A percentile compares a stretch with the other conserved stretches of the same genome.
These are phyloP conservation scores for Daldinia bambusicola DNA, from an alignment of 495 filamentous ascomycete genomes.

Conservation along the genomic window DNA sequence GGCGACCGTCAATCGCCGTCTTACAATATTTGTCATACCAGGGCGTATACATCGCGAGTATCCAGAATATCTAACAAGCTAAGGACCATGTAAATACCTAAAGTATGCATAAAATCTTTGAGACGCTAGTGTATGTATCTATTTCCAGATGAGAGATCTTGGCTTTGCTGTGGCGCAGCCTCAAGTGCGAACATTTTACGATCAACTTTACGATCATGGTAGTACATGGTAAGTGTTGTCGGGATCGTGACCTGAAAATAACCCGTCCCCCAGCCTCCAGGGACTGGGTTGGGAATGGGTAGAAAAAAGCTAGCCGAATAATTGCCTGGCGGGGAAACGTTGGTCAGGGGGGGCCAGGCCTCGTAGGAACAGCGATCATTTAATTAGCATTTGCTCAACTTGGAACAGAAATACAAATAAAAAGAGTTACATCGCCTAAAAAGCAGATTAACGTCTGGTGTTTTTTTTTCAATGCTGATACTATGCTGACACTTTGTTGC, in stretches of 20 bases:
- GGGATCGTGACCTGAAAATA: constrained; percentile 24
- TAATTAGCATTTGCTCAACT: constrained; percentile 29
- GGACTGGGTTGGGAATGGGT: background rate
- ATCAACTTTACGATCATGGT: constrained; percentile 2
- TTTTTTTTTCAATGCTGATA: constrained; percentile 10
- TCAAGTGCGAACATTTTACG: constrained; percentile 2
- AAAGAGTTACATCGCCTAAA: constrained; percentile 36
- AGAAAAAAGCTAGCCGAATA: background rate
- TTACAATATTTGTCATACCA: constrained; percentile 16
- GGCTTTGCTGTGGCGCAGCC: constrained; percentile 29
- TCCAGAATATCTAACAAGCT: background rate
- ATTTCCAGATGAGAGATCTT: constrained; percentile 13
- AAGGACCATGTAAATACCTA: constrained; percentile 8
- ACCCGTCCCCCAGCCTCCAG: background rate
- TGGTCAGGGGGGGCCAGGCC: constrained; percentile 15
- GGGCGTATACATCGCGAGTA: background rate
- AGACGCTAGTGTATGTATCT: constrained; percentile 17
- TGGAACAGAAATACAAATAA: constrained; percentile 11
- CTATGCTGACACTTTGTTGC: constrained; percentile 4
- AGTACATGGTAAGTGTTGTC: constrained; percentile 5
- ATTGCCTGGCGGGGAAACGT: constrained; percentile 19
- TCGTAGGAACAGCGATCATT: constrained; percentile 39
- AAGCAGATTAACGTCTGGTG: constrained; percentile 19
- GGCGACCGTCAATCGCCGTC: constrained; percentile 4
- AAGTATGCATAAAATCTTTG: constrained; percentile 2